Evolutionary conservation across 495 filamentous ascomycete genomes (phyloP), one percentile per base, ranked within the genome.

Genomic region (Tricharina praecox): DNA sequence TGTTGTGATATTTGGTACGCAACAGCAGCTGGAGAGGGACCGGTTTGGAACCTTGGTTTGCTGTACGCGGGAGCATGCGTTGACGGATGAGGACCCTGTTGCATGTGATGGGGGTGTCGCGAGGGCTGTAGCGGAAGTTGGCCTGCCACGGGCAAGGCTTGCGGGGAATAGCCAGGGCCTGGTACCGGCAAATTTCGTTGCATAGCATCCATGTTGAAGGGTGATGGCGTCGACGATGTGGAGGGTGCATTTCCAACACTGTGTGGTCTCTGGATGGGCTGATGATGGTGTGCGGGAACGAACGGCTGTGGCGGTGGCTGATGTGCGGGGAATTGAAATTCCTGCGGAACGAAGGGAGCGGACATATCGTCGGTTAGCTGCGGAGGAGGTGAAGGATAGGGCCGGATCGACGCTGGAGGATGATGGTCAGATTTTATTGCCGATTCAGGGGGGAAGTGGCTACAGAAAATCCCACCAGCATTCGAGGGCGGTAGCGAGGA

Each of bases 1-100:
- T 51, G 49, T 16, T 55, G 54, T 3, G 48, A 43, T 26, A 50
- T 21, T 16, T 59, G 56, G 37, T 59, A 59, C 2, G 55, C 23
- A 25, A 49, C 20, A 3, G 48, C 25, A 9, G 51, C 25, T 8
- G 41, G 28, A 33, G 40, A 16, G 16, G 16, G 28, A 9, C 51
- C 56, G 19, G 48, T 21, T 32, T 55, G 56, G 15, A 53, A 50
- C 18, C 55, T 34, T 37, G 40, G 50, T 47, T 33, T 46, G 43
- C 11, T 18, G 43, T 18, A 11, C 1, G 43, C 2, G 11, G 39
- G 4, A 43, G 13, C n/a, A 8, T 2, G 43, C 10, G 11, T 25
- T 19, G 15, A n/a, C 28, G 24, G 43, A 15, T n/a, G 28, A 9
- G 43, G n/a, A n/a, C n/a, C n/a, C 15, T 46, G 24, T n/a, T 19